Evolutionary conservation across 306 rosid genomes (phyloP).

Genomic region (Pachyrhizus erosus): DNA sequence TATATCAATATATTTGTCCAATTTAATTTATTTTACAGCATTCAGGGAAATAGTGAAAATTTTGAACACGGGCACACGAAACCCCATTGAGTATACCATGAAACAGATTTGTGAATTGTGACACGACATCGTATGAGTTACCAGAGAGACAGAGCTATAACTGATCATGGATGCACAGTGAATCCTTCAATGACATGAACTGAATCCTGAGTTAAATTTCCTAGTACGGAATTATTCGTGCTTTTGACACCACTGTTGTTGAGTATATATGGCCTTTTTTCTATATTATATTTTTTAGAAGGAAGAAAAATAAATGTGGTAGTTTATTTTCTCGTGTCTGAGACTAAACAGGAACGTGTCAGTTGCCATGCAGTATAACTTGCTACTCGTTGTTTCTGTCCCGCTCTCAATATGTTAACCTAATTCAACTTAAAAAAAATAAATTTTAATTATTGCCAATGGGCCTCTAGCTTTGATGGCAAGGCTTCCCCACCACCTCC

Average conservation of each 20-base stretch:
- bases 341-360: constrained; percentile 41
- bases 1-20: background rate
- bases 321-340: constrained; percentile 25
- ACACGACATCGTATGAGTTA: constrained; percentile 50
- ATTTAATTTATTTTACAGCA: constrained; percentile 12
- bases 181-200: constrained; percentile 47
- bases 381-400: constrained; percentile 22
- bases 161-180: constrained; percentile 42
- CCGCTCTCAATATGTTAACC: constrained; percentile 29
- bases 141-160: constrained; percentile 34
- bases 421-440: background rate
- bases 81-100: constrained; percentile 48
- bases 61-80: constrained; percentile 57
- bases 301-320: constrained; percentile 20
- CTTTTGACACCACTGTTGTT: constrained; percentile 39
- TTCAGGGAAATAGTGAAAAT: constrained; percentile 43
- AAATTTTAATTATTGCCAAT: constrained; percentile 5
- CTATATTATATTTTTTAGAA: background rate
- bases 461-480: constrained; percentile 33
- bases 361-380: constrained; percentile 49
- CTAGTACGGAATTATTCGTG: constrained; percentile 57
- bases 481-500: constrained; percentile 27
- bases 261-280: background rate
- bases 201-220: constrained; percentile 48
- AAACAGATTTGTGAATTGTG: constrained; percentile 48